Base-by-base conservation (phyloP, 345 rosid species). In the Pelargonium nanum region DNA sequence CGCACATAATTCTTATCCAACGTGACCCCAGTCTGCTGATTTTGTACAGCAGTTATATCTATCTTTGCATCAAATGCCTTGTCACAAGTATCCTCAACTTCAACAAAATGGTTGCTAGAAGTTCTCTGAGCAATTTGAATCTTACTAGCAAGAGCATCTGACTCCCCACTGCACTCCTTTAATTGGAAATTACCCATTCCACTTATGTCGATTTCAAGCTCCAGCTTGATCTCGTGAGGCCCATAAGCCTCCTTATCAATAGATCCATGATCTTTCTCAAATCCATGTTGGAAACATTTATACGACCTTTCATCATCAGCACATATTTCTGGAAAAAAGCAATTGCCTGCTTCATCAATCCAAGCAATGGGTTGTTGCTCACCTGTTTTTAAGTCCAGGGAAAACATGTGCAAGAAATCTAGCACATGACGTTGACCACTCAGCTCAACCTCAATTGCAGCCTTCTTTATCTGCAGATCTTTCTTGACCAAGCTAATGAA, bases 341-440 rank as follows among this genome's bases (percentile, higher is more conserved):
- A 86, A 50, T 72, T 59, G 55, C 82, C 93, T 20, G 75, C 80
- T 63, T 81, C 78, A 67, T 94, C 99, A 74, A 94, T 94, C 99
- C 99, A 94, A 40, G 99, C 96, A 70, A 94, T 79, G 0, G 95
- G 84, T 55, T 74, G 78, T 54, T 77, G 83, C 3, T 53, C 32
- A 40, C 92, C 90, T n/a, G 88, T 86, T 65, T 74, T 82, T 80
- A 71, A 34, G 75, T 94, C 85, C 25, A 90, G 56, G 15, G 72
- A 75, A 28, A 76, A 70, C 99, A 94, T 94, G 30, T 88, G 95
- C 80, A 88, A 59, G 68, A 94, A 85, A 73, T 94, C 96, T 56
- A 94, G 77, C 59, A 88, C 69, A 63, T 69, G 82, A 26, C 21
- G 70, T 19, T 53, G 77, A 26, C 86, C 88, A 28, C 67, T 74